Percentiles rank a stretch among this genome's conserved stretches.
These are phyloP conservation scores for Verticillium nonalfalfae DNA, from an alignment of 2,329 filamentous ascomycete species.

Conservation along the genomic window DNA sequence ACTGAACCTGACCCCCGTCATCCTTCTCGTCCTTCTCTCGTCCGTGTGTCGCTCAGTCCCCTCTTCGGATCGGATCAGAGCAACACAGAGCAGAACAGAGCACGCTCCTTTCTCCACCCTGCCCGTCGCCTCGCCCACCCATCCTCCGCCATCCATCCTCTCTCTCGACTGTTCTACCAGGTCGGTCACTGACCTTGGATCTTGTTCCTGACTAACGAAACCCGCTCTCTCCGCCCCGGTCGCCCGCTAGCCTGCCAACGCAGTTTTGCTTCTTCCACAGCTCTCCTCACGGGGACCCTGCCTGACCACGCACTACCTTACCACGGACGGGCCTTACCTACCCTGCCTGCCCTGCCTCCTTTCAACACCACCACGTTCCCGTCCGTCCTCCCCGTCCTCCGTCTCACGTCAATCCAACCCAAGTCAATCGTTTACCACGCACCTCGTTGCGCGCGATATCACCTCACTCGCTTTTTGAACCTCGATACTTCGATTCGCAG, in stretches of 20 bases:
- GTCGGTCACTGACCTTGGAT: conserved; percentile 4
- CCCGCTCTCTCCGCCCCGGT: conserved; percentile 1
- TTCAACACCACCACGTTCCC: conserved; percentile 1
- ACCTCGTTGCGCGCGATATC: not conserved
- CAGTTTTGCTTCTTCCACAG: not conserved
- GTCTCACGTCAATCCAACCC: not conserved
- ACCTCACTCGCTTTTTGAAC: conserved; percentile 10
- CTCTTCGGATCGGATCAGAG: not conserved
- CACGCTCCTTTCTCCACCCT: not conserved
- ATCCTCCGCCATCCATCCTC: not conserved
- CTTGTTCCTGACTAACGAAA: conserved; percentile 2
- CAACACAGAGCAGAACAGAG: not conserved
- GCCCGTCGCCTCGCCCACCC: not conserved
- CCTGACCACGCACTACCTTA: too few relatives aligned
- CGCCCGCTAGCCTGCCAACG: not conserved
- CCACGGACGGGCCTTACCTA: not conserved
- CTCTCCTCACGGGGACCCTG: not conserved
- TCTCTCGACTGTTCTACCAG: not conserved
- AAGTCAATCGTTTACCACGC: not conserved
- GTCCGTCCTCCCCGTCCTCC: not conserved
- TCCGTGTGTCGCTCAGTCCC: not conserved
- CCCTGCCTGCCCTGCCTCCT: conserved; percentile 4
- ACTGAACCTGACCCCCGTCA: not conserved
- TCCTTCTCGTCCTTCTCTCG: conserved; percentile 1
- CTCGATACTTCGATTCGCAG: not conserved